Evolutionary conservation across 768 basidiomycete genomes (phyloP).

Genomic region (Mycena capillaripes): DNA sequence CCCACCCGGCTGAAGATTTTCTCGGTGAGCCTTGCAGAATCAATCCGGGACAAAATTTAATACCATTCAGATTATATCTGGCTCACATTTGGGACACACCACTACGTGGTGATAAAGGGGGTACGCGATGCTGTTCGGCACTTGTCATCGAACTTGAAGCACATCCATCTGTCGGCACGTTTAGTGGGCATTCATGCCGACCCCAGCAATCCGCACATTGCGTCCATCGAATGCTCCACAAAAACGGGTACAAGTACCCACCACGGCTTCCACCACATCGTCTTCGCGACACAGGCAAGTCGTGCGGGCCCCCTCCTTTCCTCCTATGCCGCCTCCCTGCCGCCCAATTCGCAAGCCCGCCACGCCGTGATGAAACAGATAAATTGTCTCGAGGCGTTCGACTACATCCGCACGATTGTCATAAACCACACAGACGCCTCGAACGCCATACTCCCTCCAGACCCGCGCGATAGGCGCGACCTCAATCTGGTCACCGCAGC

Average conservation of each 20-base stretch:
- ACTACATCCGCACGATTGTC: slow-evolving; percentile 70
- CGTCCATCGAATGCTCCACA: slow-evolving; percentile 55
- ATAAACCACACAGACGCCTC: slow-evolving; percentile 77
- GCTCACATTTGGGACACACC: slow-evolving; percentile 74
- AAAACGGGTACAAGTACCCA: slow-evolving; percentile 45
- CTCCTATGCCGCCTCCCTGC: slow-evolving; percentile 59
- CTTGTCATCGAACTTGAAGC: slow-evolving; percentile 59
- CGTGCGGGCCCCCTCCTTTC: slow-evolving; percentile 68
- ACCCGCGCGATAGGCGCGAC: slow-evolving; percentile 67
- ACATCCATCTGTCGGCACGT: slow-evolving; percentile 69
- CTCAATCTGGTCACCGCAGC: slow-evolving; percentile 67
- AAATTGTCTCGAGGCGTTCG: slow-evolving; percentile 64
- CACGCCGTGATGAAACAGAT: slow-evolving; percentile 56
- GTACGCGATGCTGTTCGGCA: slow-evolving; percentile 69
- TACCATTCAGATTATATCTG: slow-evolving; percentile 73
- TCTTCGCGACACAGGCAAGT: slow-evolving; percentile 83
- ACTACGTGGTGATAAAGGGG: slow-evolving; percentile 75
- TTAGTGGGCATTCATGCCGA: slow-evolving; percentile 63
- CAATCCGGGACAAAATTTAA: background rate
- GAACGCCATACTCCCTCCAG: slow-evolving; percentile 65
- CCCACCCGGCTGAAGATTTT: slow-evolving; percentile 74
- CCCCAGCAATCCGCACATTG: slow-evolving; percentile 46
- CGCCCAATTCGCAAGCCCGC: slow-evolving; percentile 41
- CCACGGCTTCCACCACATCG: slow-evolving; percentile 73
- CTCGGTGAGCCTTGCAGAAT: slow-evolving; percentile 61